A percentile compares a stretch with the other conserved stretches of the same genome.
These are phyloP conservation scores for Sphaerostilbella broomeana DNA, from an alignment of 2,329 filamentous ascomycete species.

Conservation along the genomic window DNA sequence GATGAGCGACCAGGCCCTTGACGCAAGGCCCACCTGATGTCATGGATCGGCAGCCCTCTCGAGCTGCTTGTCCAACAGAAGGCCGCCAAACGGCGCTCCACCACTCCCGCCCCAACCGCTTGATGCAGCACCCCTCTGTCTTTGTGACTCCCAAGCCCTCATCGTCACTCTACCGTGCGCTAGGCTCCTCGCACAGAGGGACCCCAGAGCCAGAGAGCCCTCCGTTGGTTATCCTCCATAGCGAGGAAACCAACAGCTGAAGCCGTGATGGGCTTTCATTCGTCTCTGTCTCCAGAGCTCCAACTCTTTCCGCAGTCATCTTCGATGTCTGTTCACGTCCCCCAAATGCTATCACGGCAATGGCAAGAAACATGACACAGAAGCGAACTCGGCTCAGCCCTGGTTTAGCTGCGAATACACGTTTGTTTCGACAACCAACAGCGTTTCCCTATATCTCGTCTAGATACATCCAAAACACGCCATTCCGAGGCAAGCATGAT, in stretches of 20 bases:
- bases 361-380: too few relatives aligned
- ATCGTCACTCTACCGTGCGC: conserved; percentile 1
- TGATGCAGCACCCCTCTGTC: conserved; percentile 1
- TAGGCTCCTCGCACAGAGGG: not conserved
- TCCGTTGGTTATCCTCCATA: conserved; percentile 3
- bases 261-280: conserved; percentile 7
- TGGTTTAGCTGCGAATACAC: too few relatives aligned
- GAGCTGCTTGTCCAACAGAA: conserved; percentile 9
- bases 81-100: conserved; percentile 5
- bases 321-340: not conserved
- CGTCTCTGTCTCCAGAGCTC: conserved; percentile 2
- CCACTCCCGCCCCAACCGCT: conserved; percentile 12
- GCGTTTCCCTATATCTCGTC: too few relatives aligned
- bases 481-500: too few relatives aligned
- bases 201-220: conserved; percentile 7
- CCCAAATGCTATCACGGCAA: not conserved
- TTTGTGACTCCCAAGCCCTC: conserved; percentile 9
- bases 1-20: conserved; percentile 14
- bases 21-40: conserved; percentile 24
- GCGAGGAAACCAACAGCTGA: conserved; percentile 9
- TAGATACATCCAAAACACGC: too few relatives aligned
- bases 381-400: too few relatives aligned
- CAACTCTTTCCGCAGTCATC: conserved; percentile 5
- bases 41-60: conserved; percentile 25
- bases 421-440: too few relatives aligned